Base-by-base conservation (phyloP, 2,329 filamentous ascomycete genomes). In the Didymella arachidicola region DNA sequence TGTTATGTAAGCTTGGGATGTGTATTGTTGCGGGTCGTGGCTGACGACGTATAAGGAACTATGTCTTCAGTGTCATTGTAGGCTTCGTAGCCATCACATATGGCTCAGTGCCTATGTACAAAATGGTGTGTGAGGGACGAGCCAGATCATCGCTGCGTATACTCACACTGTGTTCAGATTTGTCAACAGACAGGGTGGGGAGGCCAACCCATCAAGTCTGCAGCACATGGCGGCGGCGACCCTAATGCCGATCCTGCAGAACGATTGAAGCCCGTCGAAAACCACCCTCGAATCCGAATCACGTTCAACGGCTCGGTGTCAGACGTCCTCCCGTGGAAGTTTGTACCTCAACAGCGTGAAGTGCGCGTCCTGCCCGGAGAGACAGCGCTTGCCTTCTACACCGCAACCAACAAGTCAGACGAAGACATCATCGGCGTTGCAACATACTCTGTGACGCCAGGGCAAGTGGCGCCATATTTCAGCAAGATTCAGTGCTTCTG, bases 401-500 rank as follows among this genome's bases (percentile, higher is more conserved):
- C 92, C 7, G 95, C 95, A 12, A 97, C 93, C 55, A 99, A 99
- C 81, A 89, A 87, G 65, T 92, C 91, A 60, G 86, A 91, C 63
- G 87, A 90, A 64, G 96, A 99, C 80, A 98, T 99, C 69, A 98
- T 99, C 72, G 95, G 95, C 46, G 93, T 99, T 42, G 95, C 95
- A 11, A 99, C 95, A 7, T 99, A 99, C 79, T 96, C 92, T 73
- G 96, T 99, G 29, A 97, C 94, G 2, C 95, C 95, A 0, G 95
- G 87, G 3, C 95, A 99, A 79, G 93, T 96, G 43, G 94, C 95
- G 42, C 93, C 92, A 1, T 99, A 99, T 78, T 99, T 99, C 75
- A 96, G 91, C 86, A 99, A 99, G 85, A 99, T 99, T 44, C 95
- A 99, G 79, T 99, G 95, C 75, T 99, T 99, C 79, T 99, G 95